These are phyloP conservation scores for Colletotrichum sansevieriae DNA, from an alignment of 2,329 filamentous ascomycete genomes.

Conservation along the genomic window DNA sequence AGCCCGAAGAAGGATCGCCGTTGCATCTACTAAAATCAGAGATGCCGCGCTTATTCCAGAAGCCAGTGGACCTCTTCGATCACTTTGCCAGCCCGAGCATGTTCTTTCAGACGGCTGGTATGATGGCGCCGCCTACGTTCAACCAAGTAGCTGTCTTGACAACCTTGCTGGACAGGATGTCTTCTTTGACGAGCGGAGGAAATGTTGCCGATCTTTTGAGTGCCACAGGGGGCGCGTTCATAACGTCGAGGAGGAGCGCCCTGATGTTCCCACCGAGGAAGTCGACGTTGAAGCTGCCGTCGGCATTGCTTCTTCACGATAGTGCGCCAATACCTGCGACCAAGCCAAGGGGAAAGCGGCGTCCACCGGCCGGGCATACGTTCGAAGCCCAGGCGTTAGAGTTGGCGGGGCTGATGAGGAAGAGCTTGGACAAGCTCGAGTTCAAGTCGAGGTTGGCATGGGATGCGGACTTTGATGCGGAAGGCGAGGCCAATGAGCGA, in stretches of 20 bases:
- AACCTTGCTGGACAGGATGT: conserved; percentile 43
- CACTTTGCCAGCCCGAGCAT: conserved; percentile 70
- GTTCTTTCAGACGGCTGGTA: conserved; percentile 68
- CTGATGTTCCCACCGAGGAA: conserved; percentile 62
- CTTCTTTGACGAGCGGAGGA: conserved; percentile 35
- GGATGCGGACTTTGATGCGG: conserved; percentile 55
- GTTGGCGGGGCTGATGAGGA: conserved; percentile 61
- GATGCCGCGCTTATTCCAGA: conserved; percentile 60
- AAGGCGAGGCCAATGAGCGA: conserved; percentile 52
- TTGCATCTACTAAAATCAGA: conserved; percentile 54
- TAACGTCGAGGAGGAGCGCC: conserved; percentile 55
- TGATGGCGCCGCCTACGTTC: conserved; percentile 62
- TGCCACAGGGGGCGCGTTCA: conserved; percentile 34
- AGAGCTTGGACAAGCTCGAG: conserved; percentile 62
- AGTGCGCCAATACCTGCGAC: conserved; percentile 43
- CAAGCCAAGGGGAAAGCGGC: conserved; percentile 26
- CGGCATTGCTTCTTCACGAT: conserved; percentile 63
- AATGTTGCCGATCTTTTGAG: conserved; percentile 36
- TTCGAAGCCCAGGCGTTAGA: conserved; percentile 62
- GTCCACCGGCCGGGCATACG: conserved; percentile 52
- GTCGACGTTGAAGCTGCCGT: conserved; percentile 64
- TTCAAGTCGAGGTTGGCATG: conserved; percentile 56
- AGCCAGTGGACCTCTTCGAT: conserved; percentile 67
- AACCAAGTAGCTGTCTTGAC: conserved; percentile 45
- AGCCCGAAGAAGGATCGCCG: conserved; percentile 50